phyloP scores from a whole-genome alignment of 2,329 filamentous ascomycete species.

The Dothistroma pini region DNA sequence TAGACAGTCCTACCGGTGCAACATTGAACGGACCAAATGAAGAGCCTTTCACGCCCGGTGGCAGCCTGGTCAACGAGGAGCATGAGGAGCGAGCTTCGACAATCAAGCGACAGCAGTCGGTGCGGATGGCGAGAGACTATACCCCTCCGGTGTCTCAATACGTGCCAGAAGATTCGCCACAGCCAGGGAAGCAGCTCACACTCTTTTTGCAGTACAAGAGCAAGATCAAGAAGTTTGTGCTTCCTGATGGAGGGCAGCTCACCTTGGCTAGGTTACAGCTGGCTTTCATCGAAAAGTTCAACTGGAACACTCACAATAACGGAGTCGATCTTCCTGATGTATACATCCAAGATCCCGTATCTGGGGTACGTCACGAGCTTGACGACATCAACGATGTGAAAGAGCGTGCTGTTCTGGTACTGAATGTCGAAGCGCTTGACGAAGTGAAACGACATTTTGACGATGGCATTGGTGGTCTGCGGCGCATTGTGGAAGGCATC shows the following conservation, averaged over 20 bases:
- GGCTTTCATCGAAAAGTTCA: slow-evolving; percentile 98
- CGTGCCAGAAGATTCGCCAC: slow-evolving; percentile 59
- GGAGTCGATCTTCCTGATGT: slow-evolving; percentile 92
- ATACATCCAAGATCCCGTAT: slow-evolving; percentile 93
- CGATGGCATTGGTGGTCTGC: slow-evolving; percentile 77
- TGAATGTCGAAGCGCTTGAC: slow-evolving; percentile 89
- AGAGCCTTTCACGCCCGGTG: slow-evolving; percentile 26
- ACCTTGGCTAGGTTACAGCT: slow-evolving; percentile 86
- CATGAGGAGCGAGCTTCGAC: slow-evolving; percentile 12
- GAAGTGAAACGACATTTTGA: slow-evolving; percentile 97
- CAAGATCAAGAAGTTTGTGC: slow-evolving; percentile 92
- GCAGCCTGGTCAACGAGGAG: slow-evolving; percentile 11
- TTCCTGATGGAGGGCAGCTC: slow-evolving; percentile 79
- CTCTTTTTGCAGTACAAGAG: slow-evolving; percentile 95
- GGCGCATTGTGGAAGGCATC: slow-evolving; percentile 78
- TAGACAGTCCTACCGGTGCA: slow-evolving; percentile 26
- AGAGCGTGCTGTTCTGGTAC: slow-evolving; percentile 87
- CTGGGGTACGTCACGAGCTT: slow-evolving; percentile 92
- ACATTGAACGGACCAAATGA: slow-evolving; percentile 37
- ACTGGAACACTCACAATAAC: slow-evolving; percentile 96
- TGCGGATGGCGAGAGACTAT: slow-evolving; percentile 22
- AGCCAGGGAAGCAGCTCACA: slow-evolving; percentile 80
- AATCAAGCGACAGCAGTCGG: slow-evolving; percentile 13
- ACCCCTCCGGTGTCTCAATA: slow-evolving; percentile 43
- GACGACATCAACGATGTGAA: slow-evolving; percentile 93